Base-by-base conservation (phyloP, 179 eudicot species). In the Drosera spatulata region DNA sequence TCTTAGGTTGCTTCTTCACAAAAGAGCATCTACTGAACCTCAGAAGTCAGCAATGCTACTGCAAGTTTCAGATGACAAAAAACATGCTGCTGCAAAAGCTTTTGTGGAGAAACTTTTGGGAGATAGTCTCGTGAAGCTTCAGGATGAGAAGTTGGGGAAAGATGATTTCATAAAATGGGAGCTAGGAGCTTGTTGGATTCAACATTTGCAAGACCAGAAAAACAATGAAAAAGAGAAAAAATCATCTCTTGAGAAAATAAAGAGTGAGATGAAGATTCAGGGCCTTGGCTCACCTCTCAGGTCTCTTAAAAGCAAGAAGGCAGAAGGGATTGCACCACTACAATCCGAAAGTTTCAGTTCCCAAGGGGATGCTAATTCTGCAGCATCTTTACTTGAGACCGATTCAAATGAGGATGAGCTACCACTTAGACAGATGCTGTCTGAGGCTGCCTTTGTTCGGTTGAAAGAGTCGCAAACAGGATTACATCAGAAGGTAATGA, bases 101-200 rank as follows among this genome's bases (percentile, higher is more conserved):
- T 82, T 85, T 82, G 91, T 94, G 71, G 82, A 80, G 73, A 78
- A 75, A 60, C 55, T 90, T 59, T 56, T 94, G 71, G 79, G 80
- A 61, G 84, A 83, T 50, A 91, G 99, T 79, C 82, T 85, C 53
- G 65, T 62, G 55, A 82, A 80, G 74, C 86, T 94, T 68, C 84
- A 85, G 64, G 83, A 87, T 63, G 97, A 91, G 78, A 73, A 77
- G 53, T 47, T 63, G 56, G 76, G 71, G 67, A 74, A 69, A 61
- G 91, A 87, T 51, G 61, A 62, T 66, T 80, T 80, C 49, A 73
- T 82, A 63, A 85, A 97, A 84, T 94, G 99, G 99, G 99, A 94
- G 80, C 86, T 94, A 56, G 99, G 99, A 69, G 99, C 97, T 55
- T 94, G 99, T 72, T 94, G 99, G 99, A 78, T 94, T 65, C 99